These are phyloP conservation scores for Salix purpurea DNA, from an alignment of 345 rosid species.

Conservation along the genomic window DNA sequence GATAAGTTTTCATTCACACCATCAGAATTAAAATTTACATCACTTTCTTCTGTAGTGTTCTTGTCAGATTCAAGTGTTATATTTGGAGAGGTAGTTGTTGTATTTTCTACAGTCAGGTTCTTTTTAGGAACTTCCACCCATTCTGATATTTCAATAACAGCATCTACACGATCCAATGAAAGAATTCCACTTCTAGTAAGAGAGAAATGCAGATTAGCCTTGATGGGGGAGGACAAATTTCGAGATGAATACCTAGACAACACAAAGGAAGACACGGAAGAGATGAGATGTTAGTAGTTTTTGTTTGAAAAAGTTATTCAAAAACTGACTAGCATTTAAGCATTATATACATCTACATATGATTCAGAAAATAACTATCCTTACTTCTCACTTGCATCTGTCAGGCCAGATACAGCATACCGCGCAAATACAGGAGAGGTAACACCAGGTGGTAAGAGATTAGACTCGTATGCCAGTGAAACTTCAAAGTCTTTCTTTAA, in stretches of 20 bases:
- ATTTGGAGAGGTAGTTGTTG: constrained; percentile 50
- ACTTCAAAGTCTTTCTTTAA: constrained; percentile 86
- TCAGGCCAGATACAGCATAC: constrained; percentile 77
- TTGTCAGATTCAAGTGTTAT: constrained; percentile 47
- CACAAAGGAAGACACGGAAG: neutral
- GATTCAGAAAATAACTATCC: constrained; percentile 17
- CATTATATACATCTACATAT: neutral
- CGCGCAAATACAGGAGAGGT: constrained; percentile 66
- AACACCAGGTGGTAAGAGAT: constrained; percentile 70
- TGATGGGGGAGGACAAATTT: constrained; percentile 89
- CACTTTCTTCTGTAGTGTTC: constrained; percentile 47
- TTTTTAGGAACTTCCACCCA: constrained; percentile 96
- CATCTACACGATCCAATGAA: constrained; percentile 87
- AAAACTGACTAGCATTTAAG: constrained; percentile 9
- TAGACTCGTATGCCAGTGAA: constrained; percentile 74
- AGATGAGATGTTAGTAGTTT: constrained; percentile 3
- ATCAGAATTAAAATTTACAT: constrained; percentile 45
- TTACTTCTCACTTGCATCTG: constrained; percentile 82
- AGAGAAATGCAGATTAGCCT: constrained; percentile 87
- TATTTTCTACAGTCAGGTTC: constrained; percentile 59
- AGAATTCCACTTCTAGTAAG: constrained; percentile 92
- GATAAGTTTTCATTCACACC: constrained; percentile 33
- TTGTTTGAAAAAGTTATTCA: neutral
- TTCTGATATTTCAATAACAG: constrained; percentile 84
- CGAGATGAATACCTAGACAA: constrained; percentile 72